Evolutionary conservation across 768 basidiomycete genomes (phyloP).

Genomic region (Mycena galopus): DNA sequence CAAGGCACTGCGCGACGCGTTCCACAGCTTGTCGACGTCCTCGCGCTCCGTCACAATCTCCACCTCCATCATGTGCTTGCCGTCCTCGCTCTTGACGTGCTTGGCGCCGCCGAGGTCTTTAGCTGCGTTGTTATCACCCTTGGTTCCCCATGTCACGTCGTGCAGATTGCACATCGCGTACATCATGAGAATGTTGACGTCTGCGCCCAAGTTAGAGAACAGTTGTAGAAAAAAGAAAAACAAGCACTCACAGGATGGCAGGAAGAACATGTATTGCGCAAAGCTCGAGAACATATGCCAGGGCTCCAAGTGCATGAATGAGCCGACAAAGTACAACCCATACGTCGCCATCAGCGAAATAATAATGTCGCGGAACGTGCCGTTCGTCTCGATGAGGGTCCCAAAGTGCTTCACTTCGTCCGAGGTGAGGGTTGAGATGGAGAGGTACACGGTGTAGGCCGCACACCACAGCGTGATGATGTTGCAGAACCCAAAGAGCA

Average conservation of each 20-base stretch:
- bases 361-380: slow-evolving; percentile 86
- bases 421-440: slow-evolving; percentile 76
- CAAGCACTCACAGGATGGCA: slow-evolving; percentile 72
- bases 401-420: slow-evolving; percentile 79
- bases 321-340: slow-evolving; percentile 87
- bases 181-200: slow-evolving; percentile 92
- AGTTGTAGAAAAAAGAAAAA: background rate
- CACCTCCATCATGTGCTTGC: slow-evolving; percentile 90
- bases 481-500: slow-evolving; percentile 85
- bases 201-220: slow-evolving; percentile 46
- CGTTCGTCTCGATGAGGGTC: slow-evolving; percentile 73
- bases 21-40: slow-evolving; percentile 91
- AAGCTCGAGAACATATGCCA: slow-evolving; percentile 98
- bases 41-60: slow-evolving; percentile 85
- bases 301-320: slow-evolving; percentile 91
- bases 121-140: slow-evolving; percentile 89
- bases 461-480: slow-evolving; percentile 90
- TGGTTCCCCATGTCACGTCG: slow-evolving; percentile 94
- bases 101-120: slow-evolving; percentile 94
- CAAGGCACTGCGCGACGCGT: slow-evolving; percentile 78
- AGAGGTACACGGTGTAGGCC: slow-evolving; percentile 89
- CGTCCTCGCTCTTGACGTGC: slow-evolving; percentile 87
- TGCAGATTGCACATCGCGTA: slow-evolving; percentile 95
- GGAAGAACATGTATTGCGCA: slow-evolving; percentile 91
- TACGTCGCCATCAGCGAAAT: slow-evolving; percentile 84